Evolutionary conservation across 352 stramenopile genomes (phyloP), one percentile per base, ranked within the genome.

Genomic region (Globisporangium emineosum): DNA sequence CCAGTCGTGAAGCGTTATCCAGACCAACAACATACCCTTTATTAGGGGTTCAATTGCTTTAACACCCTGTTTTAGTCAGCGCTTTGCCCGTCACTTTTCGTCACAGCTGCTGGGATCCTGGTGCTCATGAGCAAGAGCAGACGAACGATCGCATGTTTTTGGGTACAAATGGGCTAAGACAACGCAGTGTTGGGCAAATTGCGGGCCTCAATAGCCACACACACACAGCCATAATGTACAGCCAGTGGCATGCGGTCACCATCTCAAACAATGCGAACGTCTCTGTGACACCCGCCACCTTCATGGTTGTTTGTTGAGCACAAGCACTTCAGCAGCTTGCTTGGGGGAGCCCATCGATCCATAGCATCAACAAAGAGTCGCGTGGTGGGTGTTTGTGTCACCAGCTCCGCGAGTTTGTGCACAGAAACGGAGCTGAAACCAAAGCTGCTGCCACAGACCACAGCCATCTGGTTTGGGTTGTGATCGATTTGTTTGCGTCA

Each of bases 1-100:
- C 54, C 35, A 60, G 30, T 57, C 51, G 51, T 40, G 27, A 35
- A 25, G 29, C 17, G 51, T 27, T 57, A 42, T 57, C 51, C 17
- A 40, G 27, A 15, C 2, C 32, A 49, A 5, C 29, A 29, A 47
- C 23, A 13, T 2, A 47, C n/a, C 33, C 54, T 15, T 60, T 60
- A 35, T 60, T 35, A n/a, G 21, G 54, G n/a, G 32, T 0, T 25
- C 27, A 25, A 9, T 51, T n/a, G 17, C 51, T 40, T 57, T 57
- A 21, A 47, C 40, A 47, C 15, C 40, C 40, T 47, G 40, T 47
- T 47, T 47, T 21, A 47, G 17, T 6, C n/a, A 5, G 5, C 0
- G 15, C 13, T 15, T 45, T 47, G 40, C 17, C 37, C 17, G 51
- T 57, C 51, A 40, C 54, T 47, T 21, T 47, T 47, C 17, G 40